Evolutionary conservation across 2,329 filamentous ascomycete species (phyloP), one percentile per base, ranked within the genome.

Genomic region (Fusarium sp.): DNA sequence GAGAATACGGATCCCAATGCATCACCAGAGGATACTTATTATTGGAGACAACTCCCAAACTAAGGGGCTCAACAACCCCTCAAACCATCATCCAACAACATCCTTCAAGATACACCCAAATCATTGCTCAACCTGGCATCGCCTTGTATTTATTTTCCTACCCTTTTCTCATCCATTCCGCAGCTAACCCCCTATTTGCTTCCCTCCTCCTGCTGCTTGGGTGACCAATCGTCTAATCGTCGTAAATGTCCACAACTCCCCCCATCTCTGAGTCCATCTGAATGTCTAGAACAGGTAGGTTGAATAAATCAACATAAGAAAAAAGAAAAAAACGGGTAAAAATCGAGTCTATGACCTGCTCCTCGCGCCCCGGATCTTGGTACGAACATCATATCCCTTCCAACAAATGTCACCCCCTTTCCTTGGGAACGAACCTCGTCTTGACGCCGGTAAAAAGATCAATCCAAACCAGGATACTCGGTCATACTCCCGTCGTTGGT

Each of bases 141-240:
- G 37, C 31, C 43, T 48, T 35, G 31, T 5, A 41, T 52, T 56
- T 61, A 22, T n/a, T 33, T 56, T 39, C 45, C 39, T 10, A 35
- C n/a, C 45, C 45, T 59, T 27, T 52, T 33, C 31, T 54, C 20
- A n/a, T 37, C 14, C 29, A 27, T 43, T 13, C 43, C 57, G 27
- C 20, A 50, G 33, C 56, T 22, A 48, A 8, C 18, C 48, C 29
- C 65, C 24, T 33, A 18, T 66, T 43, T 27, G 43, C 50, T 39
- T 45, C 9, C n/a, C 52, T 29, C 20, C 27, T 45, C 31, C 54
- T 41, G 37, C 57, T 62, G 48, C 35, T 60, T 76, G 73, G 67
- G 64, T 67, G 67, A 73, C 75, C 69, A 69, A 77, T 54, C 62
- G 56, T 78, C 76, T 78, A 45, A 78, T 77, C 74, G 37, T 72